Evolutionary conservation across 2,329 filamentous ascomycete genomes (phyloP).

Genomic region (Botrytis fragariae): DNA sequence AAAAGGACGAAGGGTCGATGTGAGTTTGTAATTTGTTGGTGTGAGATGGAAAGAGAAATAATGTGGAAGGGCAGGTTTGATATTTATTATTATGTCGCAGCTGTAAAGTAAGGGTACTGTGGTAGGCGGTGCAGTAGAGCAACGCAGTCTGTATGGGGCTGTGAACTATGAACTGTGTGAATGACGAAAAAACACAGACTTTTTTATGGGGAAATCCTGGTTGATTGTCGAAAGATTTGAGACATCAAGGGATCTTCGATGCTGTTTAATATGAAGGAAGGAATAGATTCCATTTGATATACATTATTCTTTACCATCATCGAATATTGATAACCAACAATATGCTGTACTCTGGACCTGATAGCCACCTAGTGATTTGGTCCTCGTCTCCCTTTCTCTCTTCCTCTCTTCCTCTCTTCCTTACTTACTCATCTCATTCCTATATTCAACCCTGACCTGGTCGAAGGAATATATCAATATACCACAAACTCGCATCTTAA

Average conservation of each 20-base stretch:
- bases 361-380: background rate
- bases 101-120: background rate
- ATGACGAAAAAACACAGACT: background rate
- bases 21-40: background rate
- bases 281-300: background rate
- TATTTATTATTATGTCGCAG: background rate
- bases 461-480: background rate
- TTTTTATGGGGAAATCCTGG: background rate
- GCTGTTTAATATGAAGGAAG: background rate
- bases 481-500: background rate
- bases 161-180: conserved; percentile 7
- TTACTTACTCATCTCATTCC: background rate
- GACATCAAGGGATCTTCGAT: background rate
- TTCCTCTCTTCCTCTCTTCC: background rate
- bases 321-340: background rate
- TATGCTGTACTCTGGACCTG: too few relatives aligned
- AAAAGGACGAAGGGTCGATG: background rate
- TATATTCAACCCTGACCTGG: background rate
- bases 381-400: background rate
- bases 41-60: background rate
- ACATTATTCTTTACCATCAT: background rate
- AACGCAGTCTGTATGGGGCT: background rate
- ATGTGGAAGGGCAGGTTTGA: conserved; percentile 3
- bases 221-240: background rate
- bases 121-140: conserved; percentile 3